Base-by-base conservation (phyloP, 2,329 filamentous ascomycete genomes). In the Tolypocladium nubicola region DNA sequence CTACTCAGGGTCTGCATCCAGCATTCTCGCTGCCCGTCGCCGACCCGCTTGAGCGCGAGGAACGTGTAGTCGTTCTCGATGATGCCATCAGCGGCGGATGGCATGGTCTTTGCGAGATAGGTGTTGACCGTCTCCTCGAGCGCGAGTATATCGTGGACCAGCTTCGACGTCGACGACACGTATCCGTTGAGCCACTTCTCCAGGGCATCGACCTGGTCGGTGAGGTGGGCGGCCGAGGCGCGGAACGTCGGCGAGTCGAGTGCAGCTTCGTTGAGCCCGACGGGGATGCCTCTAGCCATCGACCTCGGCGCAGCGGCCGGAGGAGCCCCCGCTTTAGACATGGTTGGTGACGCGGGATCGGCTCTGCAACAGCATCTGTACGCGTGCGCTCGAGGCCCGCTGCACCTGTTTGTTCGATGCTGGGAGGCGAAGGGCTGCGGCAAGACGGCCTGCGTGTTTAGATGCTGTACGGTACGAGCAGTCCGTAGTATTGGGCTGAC, bases 191-290 rank as follows among this genome's bases (percentile, higher is more conserved):
- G 88, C 94, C 94, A 99, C 79, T 84, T 85, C 73, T 97, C 94
- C 59, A 97, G 82, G 57, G 85, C 81, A 63, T 97, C 94, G 66
- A 96, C 84, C 75, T 99, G 93, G 63, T 97, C 94, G 61, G 85
- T 82, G 69, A 96, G 96, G 75, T 97, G 90, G 52, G 88, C 76
- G 47, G 90, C 84, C 26, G 89, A 89, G 52, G 92, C 90, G 62
- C 94, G 90, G 72, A 97, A 97, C 40, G 92, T 95, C 33, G 94
- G 94, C 43, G 92, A 97, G 74, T 99, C 94, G 75, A 97, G 88
- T 23, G 91, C 89, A 54, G 94, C 94, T 81, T 99, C 94, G 75
- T 93, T 94, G 65, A 97, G 81, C 60, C 86, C 86, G 40, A 97
- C 92, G 50, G 94, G 90, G 58, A 84, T 78, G 38, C 76, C 73